These are phyloP conservation scores for Lactifluus rugatus DNA, from an alignment of 768 basidiomycete genomes.

Conservation along the genomic window DNA sequence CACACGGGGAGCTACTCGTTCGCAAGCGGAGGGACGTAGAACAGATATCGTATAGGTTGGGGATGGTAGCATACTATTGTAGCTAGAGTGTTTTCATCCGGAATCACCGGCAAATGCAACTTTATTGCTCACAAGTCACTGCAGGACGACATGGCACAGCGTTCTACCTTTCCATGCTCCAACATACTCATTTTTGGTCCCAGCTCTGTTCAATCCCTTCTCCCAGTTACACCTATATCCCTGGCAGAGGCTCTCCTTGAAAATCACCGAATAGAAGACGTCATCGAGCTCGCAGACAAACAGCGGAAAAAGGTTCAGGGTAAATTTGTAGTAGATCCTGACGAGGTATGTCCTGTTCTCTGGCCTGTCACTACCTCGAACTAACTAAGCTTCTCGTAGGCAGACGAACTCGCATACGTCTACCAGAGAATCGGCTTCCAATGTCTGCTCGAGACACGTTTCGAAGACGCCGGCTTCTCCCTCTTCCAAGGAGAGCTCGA, in stretches of 20 bases:
- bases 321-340: slow-evolving; percentile 41
- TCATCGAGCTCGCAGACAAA: slow-evolving; percentile 49
- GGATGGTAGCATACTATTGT: too few species aligned
- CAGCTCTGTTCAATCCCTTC: slow-evolving; percentile 53
- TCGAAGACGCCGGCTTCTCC: slow-evolving; percentile 73
- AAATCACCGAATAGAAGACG: slow-evolving; percentile 55
- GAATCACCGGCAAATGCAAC: too few species aligned
- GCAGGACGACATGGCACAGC: slow-evolving; percentile 9
- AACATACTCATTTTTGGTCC: slow-evolving; percentile 52
- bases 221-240: slow-evolving; percentile 61
- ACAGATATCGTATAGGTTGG: too few species aligned
- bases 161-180: slow-evolving; percentile 51
- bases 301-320: slow-evolving; percentile 48
- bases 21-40: too few species aligned
- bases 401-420: slow-evolving; percentile 64
- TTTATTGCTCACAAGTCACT: too few species aligned
- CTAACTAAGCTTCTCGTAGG: slow-evolving; percentile 27
- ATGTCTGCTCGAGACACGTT: slow-evolving; percentile 68
- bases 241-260: slow-evolving; percentile 64
- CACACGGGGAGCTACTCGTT: too few species aligned
- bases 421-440: slow-evolving; percentile 78
- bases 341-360: slow-evolving; percentile 36
- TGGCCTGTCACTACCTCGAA: background rate
- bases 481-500: slow-evolving; percentile 77
- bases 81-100: too few species aligned